Evolutionary conservation across 2,329 filamentous ascomycete genomes (phyloP), one percentile per base, ranked within the genome.

Genomic region (Ilyonectria sp.): DNA sequence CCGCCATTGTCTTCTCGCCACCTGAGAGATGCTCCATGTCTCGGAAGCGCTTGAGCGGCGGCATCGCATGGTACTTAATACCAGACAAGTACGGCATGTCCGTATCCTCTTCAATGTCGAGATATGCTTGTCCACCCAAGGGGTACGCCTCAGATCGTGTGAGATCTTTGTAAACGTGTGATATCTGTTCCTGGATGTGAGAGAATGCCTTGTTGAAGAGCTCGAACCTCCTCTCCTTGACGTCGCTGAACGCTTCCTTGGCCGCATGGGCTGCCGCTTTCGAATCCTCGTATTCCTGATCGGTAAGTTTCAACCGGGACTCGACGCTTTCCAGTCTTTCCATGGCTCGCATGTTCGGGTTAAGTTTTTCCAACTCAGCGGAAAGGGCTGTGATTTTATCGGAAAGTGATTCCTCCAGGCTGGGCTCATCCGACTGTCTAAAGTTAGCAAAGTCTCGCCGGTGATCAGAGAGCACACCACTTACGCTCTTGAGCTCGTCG

Each of bases 1-100:
- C 96, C 2, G 96, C 96, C 92, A 99, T 99, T 0, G 96, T 99
- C 86, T 99, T 99, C 83, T 99, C 96, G 63, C 96, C 96, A 76
- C 96, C 96, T 1, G 94, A 97, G 10, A 99, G 86, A 79, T 98
- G 96, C 81, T 99, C 96, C 96, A 99, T 99, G 80, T 99, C 97
- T 75, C 96, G 90, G 89, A 99, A 99, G 52, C 96, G 94, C 84
- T 99, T 99, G 69, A 98, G 90, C 1, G 96, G 96, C 21, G 96
- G 96, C 95, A 98, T 99, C 69, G 96, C 97, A 79, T 98, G 95
- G 82, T 99, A 99, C 79, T 97, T 98, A 82, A 99, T 94, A 35
- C 96, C 96, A 46, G 93, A 94, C 4, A 98, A 89, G 80, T 98
- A 99, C 1, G 96, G 96, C 77, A 97, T 95, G 71, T 97, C 94